These are phyloP conservation scores for Trypethelium eluteriae DNA, from an alignment of 495 filamentous ascomycete species.

Conservation along the genomic window DNA sequence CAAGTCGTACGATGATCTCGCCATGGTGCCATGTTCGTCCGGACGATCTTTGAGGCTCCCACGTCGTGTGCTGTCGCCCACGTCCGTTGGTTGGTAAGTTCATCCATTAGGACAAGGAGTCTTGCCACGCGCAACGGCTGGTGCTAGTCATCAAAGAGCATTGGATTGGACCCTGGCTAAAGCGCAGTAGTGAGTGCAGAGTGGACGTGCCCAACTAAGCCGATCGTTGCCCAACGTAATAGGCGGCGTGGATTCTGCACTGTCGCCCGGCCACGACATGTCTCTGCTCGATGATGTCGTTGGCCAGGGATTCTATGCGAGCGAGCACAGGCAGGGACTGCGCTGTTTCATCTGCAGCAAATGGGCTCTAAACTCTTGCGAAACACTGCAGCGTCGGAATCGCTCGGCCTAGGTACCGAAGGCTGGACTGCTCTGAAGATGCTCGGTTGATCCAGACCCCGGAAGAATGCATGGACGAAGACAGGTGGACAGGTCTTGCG, in stretches of 20 bases:
- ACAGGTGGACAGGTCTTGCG: background rate
- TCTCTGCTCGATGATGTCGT: conserved; percentile 3
- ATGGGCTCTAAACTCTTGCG: background rate
- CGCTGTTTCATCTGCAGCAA: background rate
- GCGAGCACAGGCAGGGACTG: background rate
- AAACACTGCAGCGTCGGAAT: conserved; percentile 5
- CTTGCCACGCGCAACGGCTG: no score
- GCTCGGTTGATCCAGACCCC: background rate
- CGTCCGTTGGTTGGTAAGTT: no score
- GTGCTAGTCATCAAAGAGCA: no score
- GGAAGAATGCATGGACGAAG: conserved; percentile 2
- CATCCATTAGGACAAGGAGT: no score
- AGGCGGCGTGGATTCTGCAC: background rate
- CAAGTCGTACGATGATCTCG: no score
- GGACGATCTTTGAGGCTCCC: no score
- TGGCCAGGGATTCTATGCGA: background rate
- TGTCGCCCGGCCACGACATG: background rate
- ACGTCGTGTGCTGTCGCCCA: no score
- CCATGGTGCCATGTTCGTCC: no score
- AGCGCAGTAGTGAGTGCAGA: background rate
- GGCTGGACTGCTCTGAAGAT: background rate
- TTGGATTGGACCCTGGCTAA: background rate
- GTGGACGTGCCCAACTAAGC: conserved; percentile 3
- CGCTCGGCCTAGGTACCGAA: background rate
- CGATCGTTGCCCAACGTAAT: conserved; percentile 3